phyloP scores from a whole-genome alignment of 306 rosid genomes.

The Prosopis cineraria region DNA sequence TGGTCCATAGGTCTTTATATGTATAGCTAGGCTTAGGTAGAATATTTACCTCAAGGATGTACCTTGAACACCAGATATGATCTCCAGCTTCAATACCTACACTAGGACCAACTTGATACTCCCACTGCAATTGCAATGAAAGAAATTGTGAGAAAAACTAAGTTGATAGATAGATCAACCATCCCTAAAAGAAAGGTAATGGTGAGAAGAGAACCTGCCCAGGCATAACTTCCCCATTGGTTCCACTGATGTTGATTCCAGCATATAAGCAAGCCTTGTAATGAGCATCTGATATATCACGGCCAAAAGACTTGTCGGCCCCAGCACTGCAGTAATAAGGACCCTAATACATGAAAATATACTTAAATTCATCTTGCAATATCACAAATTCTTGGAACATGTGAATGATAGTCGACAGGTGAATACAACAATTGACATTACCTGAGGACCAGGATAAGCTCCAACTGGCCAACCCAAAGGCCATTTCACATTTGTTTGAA shows the following conservation, averaged over 20 bases:
- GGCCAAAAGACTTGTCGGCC: constrained; percentile 98
- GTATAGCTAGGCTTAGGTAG: constrained; percentile 30
- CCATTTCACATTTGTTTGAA: constrained; percentile 90
- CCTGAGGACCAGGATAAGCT: constrained; percentile 99
- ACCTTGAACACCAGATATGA: constrained; percentile 90
- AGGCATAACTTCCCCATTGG: constrained; percentile 99
- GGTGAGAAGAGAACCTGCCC: constrained; percentile 75
- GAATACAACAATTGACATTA: constrained; percentile 30
- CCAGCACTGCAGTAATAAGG: constrained; percentile 95
- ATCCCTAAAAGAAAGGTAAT: constrained; percentile 27
- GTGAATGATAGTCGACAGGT: constrained; percentile 22
- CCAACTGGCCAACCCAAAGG: constrained; percentile 99
- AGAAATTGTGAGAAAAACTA: constrained; percentile 32
- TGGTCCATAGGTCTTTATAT: background rate
- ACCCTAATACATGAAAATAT: constrained; percentile 56
- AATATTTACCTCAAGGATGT: constrained; percentile 88
- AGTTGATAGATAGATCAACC: constrained; percentile 26
- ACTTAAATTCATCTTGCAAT: constrained; percentile 8
- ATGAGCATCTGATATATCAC: constrained; percentile 98
- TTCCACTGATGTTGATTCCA: constrained; percentile 94
- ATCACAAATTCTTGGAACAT: constrained; percentile 12
- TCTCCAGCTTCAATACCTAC: constrained; percentile 97
- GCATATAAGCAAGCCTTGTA: constrained; percentile 99
- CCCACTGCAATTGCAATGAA: constrained; percentile 71
- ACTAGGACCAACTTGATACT: constrained; percentile 98